phyloP scores from a whole-genome alignment of 2,329 filamentous ascomycete genomes.

The Byssothecium circinans region DNA sequence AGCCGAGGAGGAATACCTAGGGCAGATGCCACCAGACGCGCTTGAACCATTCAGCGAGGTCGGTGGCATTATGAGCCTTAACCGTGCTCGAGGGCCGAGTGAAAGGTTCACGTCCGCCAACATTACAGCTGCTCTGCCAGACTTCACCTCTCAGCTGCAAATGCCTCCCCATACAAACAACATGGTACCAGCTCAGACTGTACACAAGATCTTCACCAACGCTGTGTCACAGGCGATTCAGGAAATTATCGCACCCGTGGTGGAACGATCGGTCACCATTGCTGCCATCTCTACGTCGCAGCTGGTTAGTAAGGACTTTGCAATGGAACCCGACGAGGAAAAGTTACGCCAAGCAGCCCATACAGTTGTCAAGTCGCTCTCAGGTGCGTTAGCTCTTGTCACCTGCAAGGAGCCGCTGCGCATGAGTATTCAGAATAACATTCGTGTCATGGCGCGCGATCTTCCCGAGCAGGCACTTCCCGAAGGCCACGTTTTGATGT shows the following conservation, averaged over 20 bases:
- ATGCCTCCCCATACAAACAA: conserved; percentile 70
- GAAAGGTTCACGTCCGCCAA: conserved; percentile 75
- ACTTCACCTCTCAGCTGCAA: conserved; percentile 75
- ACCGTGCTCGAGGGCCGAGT: conserved; percentile 65
- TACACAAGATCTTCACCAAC: conserved; percentile 74
- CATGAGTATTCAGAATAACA: conserved; percentile 96
- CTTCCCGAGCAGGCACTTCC: conserved; percentile 72
- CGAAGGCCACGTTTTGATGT: conserved; percentile 96
- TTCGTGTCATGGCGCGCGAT: conserved; percentile 76
- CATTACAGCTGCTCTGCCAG: conserved; percentile 79
- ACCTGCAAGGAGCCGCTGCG: conserved; percentile 96
- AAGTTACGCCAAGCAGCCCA: conserved; percentile 83
- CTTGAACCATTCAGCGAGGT: conserved; percentile 83
- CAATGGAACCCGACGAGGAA: conserved; percentile 86
- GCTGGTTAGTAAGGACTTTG: conserved; percentile 94
- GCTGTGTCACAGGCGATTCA: conserved; percentile 88
- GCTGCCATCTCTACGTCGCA: conserved; percentile 95
- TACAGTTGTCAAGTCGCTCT: conserved; percentile 92
- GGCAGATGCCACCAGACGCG: conserved; percentile 62
- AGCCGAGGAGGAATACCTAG: conserved; percentile 61
- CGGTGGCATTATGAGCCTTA: conserved; percentile 59
- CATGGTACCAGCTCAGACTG: conserved; percentile 69
- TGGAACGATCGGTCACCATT: conserved; percentile 96
- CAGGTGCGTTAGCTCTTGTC: conserved; percentile 91
- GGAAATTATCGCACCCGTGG: conserved; percentile 96